These are phyloP conservation scores for Macrolepiota dolichaula DNA, from an alignment of 768 basidiomycete species.

Conservation along the genomic window DNA sequence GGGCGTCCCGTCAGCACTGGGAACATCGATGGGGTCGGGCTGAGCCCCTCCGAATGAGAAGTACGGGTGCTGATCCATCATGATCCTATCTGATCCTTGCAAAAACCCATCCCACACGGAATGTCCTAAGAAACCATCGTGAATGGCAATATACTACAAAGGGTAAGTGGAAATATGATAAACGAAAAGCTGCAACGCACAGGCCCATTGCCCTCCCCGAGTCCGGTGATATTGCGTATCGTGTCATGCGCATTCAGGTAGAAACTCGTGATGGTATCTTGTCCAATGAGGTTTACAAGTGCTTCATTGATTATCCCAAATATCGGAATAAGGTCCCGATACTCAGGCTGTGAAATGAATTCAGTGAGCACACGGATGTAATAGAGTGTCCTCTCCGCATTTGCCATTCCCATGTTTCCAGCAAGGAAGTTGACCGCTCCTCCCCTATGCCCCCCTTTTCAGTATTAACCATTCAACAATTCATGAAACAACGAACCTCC, in stretches of 20 bases:
- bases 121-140: slow-evolving; percentile 43
- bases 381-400: slow-evolving; percentile 75
- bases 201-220: slow-evolving; percentile 65
- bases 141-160: slow-evolving; percentile 48
- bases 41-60: slow-evolving; percentile 52
- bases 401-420: slow-evolving; percentile 83
- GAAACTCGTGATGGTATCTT: slow-evolving; percentile 52
- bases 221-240: slow-evolving; percentile 68
- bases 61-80: slow-evolving; percentile 69
- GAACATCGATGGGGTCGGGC: slow-evolving; percentile 27
- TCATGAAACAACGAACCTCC: slow-evolving; percentile 31
- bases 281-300: slow-evolving; percentile 42
- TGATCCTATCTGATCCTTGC: slow-evolving; percentile 56
- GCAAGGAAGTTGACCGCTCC: slow-evolving; percentile 58
- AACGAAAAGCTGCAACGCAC: slow-evolving; percentile 16
- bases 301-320: slow-evolving; percentile 70
- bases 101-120: slow-evolving; percentile 45
- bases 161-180: background rate
- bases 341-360: slow-evolving; percentile 73
- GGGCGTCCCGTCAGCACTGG: slow-evolving; percentile 26
- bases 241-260: slow-evolving; percentile 55
- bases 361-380: slow-evolving; percentile 73
- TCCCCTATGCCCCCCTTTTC: slow-evolving; percentile 18
- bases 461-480: background rate
- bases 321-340: slow-evolving; percentile 47